Evolutionary conservation across 139 green algal species (phyloP).

Genomic region (Micractinium conductrix): DNA sequence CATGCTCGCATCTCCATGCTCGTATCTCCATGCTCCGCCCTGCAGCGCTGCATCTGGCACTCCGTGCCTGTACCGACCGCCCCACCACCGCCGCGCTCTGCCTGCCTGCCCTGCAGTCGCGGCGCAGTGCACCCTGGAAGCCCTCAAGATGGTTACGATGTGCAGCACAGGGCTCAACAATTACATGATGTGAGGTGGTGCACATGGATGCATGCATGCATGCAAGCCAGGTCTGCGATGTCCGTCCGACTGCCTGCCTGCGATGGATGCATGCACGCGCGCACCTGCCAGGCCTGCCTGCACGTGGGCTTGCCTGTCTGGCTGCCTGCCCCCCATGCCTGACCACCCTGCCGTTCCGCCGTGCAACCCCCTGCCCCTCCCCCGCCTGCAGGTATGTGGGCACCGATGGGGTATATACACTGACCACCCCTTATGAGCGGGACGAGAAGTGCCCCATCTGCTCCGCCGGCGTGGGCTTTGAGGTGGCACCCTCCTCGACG

Average conservation of each 20-base stretch:
- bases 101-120: conserved; percentile 54
- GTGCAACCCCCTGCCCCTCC: too few species aligned
- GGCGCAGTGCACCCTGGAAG: conserved; percentile 91
- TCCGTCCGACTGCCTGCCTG: too few species aligned
- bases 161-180: conserved; percentile 89
- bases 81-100: background rate
- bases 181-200: conserved; percentile 93
- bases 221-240: too few species aligned
- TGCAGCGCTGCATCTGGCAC: background rate
- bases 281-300: too few species aligned
- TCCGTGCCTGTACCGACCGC: too few species aligned
- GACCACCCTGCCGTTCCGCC: too few species aligned
- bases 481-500: conserved; percentile 56
- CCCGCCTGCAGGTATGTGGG: conserved; percentile 85
- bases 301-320: too few species aligned
- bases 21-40: background rate
- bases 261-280: too few species aligned
- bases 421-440: conserved; percentile 92
- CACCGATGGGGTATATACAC: conserved; percentile 93
- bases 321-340: too few species aligned
- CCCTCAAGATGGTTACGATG: conserved; percentile 96
- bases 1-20: too few species aligned
- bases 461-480: conserved; percentile 83
- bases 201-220: background rate
- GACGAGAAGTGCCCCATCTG: conserved; percentile 91